phyloP scores from a whole-genome alignment of 2,329 filamentous ascomycete genomes.

The Pestalotiopsis sp. region DNA sequence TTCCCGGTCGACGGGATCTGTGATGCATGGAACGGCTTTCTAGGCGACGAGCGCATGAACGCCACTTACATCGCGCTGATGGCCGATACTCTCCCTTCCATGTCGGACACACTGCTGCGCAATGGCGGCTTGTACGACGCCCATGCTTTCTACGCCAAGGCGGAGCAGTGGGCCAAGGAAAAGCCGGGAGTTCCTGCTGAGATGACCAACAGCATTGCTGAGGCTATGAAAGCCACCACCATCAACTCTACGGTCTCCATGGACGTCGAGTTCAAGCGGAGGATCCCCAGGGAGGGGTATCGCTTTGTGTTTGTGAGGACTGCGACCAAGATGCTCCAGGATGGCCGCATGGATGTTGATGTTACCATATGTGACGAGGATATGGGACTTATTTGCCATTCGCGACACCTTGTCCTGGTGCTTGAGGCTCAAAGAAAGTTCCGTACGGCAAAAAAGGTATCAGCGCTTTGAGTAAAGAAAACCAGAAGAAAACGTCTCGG shows the following conservation, averaged over 20 bases:
- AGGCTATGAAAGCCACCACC: conserved; percentile 20
- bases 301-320: conserved; percentile 26
- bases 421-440: conserved; percentile 21
- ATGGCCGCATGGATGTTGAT: conserved; percentile 22
- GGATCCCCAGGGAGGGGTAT: conserved; percentile 23
- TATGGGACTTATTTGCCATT: conserved; percentile 17
- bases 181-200: conserved; percentile 24
- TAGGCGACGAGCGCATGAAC: conserved; percentile 23
- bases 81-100: conserved; percentile 29
- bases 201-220: conserved; percentile 18
- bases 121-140: conserved; percentile 29
- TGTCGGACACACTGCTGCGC: conserved; percentile 30
- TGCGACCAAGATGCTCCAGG: conserved; percentile 22
- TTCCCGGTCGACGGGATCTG: conserved; percentile 22
- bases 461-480: neutral
- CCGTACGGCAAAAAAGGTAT: neutral
- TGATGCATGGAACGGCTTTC: conserved; percentile 28
- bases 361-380: conserved; percentile 20
- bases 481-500: neutral
- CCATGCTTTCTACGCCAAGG: conserved; percentile 11
- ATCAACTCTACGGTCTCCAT: conserved; percentile 25
- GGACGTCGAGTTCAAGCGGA: conserved; percentile 30
- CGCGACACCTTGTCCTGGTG: conserved; percentile 19
- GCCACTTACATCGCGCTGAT: conserved; percentile 27
- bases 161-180: conserved; percentile 23